Evolutionary conservation across 768 basidiomycete genomes (phyloP).

Genomic region (Lactarius indigo): DNA sequence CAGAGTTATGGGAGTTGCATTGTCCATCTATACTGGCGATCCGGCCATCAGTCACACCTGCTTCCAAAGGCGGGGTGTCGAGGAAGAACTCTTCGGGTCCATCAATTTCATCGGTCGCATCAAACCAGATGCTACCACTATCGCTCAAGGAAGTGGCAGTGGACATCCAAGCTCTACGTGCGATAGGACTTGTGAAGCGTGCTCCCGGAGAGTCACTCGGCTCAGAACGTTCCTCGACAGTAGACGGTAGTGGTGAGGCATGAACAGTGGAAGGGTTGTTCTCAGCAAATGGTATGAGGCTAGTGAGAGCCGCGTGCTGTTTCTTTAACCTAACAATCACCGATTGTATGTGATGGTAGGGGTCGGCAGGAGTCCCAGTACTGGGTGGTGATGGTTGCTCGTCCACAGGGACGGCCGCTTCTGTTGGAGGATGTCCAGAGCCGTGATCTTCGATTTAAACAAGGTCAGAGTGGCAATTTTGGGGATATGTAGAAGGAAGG

Average conservation of each 20-base stretch:
- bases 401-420: constrained; percentile 1
- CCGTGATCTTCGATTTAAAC: constrained; percentile 10
- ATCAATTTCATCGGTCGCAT: constrained; percentile 59
- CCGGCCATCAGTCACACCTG: constrained; percentile 31
- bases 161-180: constrained; percentile 27
- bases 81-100: constrained; percentile 71
- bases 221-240: constrained; percentile 47
- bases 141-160: constrained; percentile 30
- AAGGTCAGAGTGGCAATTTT: neutral
- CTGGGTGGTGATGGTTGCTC: constrained; percentile 16
- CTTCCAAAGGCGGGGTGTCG: constrained; percentile 28
- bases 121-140: constrained; percentile 63
- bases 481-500: neutral
- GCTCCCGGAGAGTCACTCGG: constrained; percentile 23
- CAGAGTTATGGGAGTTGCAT: constrained; percentile 45
- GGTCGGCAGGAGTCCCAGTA: constrained; percentile 19
- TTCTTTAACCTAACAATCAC: constrained; percentile 53
- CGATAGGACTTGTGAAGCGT: constrained; percentile 17
- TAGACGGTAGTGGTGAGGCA: constrained; percentile 40
- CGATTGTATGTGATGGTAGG: constrained; percentile 43
- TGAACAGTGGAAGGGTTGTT: constrained; percentile 26
- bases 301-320: constrained; percentile 53
- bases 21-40: constrained; percentile 38
- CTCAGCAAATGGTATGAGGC: constrained; percentile 33
- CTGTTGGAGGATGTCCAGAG: constrained; percentile 1